phyloP scores from a whole-genome alignment of 352 stramenopile species.

The Thalassiosira hispida region DNA sequence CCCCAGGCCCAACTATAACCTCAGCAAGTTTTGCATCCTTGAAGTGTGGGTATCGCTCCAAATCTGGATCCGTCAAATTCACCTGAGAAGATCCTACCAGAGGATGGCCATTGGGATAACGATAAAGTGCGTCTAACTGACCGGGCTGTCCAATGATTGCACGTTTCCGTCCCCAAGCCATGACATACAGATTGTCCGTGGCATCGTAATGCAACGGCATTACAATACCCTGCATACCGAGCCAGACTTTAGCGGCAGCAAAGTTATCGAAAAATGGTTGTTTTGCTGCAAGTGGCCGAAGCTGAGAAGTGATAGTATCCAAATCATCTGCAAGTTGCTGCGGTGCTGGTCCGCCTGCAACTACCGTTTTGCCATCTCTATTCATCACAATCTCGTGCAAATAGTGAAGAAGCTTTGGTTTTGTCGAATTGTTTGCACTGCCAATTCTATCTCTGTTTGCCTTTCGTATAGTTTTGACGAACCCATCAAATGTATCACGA shows the following conservation, averaged over 20 bases:
- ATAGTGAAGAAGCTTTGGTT: slow-evolving; percentile 13
- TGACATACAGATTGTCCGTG: background rate
- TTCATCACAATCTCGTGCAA: slow-evolving; percentile 25
- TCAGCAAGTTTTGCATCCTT: background rate
- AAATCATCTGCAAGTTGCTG: background rate
- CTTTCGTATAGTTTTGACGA: slow-evolving; percentile 13
- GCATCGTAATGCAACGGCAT: background rate
- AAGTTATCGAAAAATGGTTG: slow-evolving; percentile 8
- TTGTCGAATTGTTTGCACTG: background rate
- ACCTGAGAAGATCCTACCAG: background rate
- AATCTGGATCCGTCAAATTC: background rate
- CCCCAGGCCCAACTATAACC: background rate
- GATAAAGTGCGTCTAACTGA: background rate
- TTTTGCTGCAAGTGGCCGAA: background rate
- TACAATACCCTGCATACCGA: background rate
- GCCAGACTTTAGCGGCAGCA: background rate
- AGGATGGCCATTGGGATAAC: background rate
- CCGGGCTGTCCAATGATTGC: background rate
- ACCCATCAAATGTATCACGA: slow-evolving; percentile 16
- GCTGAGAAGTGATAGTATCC: background rate
- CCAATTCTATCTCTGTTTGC: background rate
- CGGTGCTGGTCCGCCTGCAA: slow-evolving; percentile 1
- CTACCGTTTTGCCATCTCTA: background rate
- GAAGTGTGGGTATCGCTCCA: background rate
- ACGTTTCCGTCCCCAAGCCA: background rate